Percentiles rank a stretch among this genome's conserved stretches.
Evolutionary conservation across 805 yeast species (phyloP).

Genomic region (Nakazawaea holstii): DNA sequence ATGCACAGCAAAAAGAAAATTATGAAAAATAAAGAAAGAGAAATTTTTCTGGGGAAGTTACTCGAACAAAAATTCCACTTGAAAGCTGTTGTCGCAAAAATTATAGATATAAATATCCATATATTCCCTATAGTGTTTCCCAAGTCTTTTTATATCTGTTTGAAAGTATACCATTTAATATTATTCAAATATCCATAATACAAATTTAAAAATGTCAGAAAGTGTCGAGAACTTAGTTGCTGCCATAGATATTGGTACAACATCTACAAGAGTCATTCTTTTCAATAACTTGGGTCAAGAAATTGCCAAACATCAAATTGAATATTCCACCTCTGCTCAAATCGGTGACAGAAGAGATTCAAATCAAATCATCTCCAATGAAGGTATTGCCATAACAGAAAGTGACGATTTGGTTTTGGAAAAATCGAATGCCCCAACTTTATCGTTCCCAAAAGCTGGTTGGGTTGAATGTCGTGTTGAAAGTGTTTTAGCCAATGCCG

Average conservation of each 20-base stretch:
- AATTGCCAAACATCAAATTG: constrained; percentile 85
- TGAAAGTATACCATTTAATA: background rate
- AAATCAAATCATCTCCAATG: constrained; percentile 62
- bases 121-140: background rate
- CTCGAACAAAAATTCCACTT: too few species aligned
- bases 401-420: constrained; percentile 59
- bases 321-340: constrained; percentile 72
- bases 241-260: constrained; percentile 86
- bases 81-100: too few species aligned
- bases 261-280: constrained; percentile 83
- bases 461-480: constrained; percentile 95
- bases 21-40: background rate
- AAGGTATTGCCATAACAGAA: constrained; percentile 62
- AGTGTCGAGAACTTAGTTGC: constrained; percentile 43
- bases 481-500: constrained; percentile 73
- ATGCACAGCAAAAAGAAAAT: background rate
- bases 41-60: constrained; percentile 5
- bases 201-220: background rate
- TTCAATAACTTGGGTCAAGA: constrained; percentile 72
- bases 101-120: too few species aligned
- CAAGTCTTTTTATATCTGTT: background rate
- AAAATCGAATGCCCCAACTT: constrained; percentile 54
- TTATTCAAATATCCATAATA: too few species aligned
- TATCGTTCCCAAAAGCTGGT: constrained; percentile 74
- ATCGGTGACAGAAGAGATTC: constrained; percentile 29